These are phyloP conservation scores for Sinapis alba DNA, from an alignment of 441 rosid species.

Conservation along the genomic window DNA sequence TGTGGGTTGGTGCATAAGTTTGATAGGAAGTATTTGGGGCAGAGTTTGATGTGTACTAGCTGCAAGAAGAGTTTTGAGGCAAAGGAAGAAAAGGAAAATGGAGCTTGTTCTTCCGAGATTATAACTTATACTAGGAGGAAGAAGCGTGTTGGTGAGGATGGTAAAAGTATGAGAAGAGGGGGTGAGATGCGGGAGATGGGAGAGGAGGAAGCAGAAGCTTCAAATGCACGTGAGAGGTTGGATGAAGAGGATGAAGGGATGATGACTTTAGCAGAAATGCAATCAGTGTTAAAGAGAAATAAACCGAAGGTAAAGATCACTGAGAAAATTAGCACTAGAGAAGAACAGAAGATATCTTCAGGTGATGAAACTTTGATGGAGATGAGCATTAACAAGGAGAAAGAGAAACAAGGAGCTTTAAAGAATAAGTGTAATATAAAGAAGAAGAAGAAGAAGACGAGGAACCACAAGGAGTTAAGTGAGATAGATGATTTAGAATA, in stretches of 20 bases:
- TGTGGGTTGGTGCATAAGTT: constrained; percentile 74
- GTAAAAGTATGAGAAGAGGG: constrained; percentile 27
- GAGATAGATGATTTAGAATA: constrained; percentile 40
- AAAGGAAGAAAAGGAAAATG: constrained; percentile 40
- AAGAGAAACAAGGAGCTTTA: constrained; percentile 11
- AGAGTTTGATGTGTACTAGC: constrained; percentile 69
- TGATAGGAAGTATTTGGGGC: constrained; percentile 73
- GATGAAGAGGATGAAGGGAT: constrained; percentile 57
- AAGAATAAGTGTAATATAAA: constrained; percentile 32
- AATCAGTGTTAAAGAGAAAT: constrained; percentile 50
- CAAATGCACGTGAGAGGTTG: constrained; percentile 44
- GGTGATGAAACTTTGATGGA: constrained; percentile 32
- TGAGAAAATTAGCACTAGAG: constrained; percentile 19
- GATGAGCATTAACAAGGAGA: constrained; percentile 14
- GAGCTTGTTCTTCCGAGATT: constrained; percentile 19
- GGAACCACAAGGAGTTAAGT: constrained; percentile 26
- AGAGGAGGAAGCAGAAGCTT: constrained; percentile 43
- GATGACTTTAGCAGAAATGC: constrained; percentile 85
- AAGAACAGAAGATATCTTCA: constrained; percentile 24
- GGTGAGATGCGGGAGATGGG: constrained; percentile 36
- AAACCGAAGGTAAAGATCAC: constrained; percentile 43
- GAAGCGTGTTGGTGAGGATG: constrained; percentile 24
- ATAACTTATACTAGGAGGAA: constrained; percentile 38
- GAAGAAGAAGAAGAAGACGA: constrained; percentile 25
- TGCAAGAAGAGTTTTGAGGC: constrained; percentile 78